A percentile compares a stretch with the other conserved stretches of the same genome.
phyloP scores from a whole-genome alignment of 768 basidiomycete species.

The Hericium coralloides region DNA sequence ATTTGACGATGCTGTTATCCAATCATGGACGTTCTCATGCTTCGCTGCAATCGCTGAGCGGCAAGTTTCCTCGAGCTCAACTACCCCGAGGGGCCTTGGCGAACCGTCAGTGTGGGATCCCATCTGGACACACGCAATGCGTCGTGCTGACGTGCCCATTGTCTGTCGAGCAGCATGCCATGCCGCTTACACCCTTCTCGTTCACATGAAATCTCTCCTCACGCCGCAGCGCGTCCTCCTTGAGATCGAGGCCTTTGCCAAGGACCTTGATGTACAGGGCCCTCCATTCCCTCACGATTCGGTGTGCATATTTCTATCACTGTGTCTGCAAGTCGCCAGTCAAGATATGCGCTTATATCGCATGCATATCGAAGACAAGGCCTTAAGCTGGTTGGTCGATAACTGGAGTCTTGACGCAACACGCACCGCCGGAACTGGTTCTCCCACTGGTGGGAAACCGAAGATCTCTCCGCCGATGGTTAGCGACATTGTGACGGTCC shows the following conservation, averaged over 20 bases:
- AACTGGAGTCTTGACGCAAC: slow-evolving; percentile 47
- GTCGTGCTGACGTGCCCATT: slow-evolving; percentile 56
- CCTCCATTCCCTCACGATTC: slow-evolving; percentile 83
- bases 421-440: slow-evolving; percentile 27
- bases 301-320: slow-evolving; percentile 74
- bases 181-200: slow-evolving; percentile 46
- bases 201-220: slow-evolving; percentile 33
- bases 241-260: slow-evolving; percentile 73
- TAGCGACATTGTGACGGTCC: slow-evolving; percentile 51
- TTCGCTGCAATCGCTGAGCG: slow-evolving; percentile 56
- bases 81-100: neutral
- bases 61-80: slow-evolving; percentile 11
- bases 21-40: slow-evolving; percentile 82
- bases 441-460: slow-evolving; percentile 25
- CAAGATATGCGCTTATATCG: slow-evolving; percentile 80
- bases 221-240: slow-evolving; percentile 47
- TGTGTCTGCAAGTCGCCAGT: slow-evolving; percentile 60
- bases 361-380: slow-evolving; percentile 82
- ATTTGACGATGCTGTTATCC: slow-evolving; percentile 52
- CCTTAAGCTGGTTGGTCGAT: slow-evolving; percentile 71
- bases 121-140: slow-evolving; percentile 77
- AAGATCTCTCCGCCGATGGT: slow-evolving; percentile 45
- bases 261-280: slow-evolving; percentile 86
- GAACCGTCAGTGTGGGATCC: slow-evolving; percentile 46
- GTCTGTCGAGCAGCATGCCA: slow-evolving; percentile 80